Base-by-base conservation (phyloP, 306 rosid species). In the Lablab purpureus region DNA sequence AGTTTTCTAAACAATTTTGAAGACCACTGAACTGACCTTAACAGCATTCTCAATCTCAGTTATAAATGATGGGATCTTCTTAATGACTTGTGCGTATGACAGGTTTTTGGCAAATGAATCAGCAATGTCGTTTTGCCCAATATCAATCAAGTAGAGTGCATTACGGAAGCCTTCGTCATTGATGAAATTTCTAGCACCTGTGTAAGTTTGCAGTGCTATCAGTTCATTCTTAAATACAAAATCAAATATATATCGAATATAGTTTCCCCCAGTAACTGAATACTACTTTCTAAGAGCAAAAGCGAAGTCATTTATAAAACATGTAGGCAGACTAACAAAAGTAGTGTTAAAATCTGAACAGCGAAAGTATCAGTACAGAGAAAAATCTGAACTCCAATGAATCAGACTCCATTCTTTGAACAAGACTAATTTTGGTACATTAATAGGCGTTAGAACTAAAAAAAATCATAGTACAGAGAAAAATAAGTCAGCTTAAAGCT, bases 71-170 rank as follows among this genome's bases (percentile, higher is more conserved):
- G 99, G 98, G 58, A 94, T 86, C 79, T 66, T 91, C 84, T 83
- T 85, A 37, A 80, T 30, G 32, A 94, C 93, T 84, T 87, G 87
- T 0, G 50, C 84, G 9, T 80, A 88, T 5, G 99, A 82, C 12
- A 87, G 77, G 67, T 90, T 85, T 67, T 90, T 91, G 50, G 84
- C 28, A 72, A 94, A 94, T 45, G 97, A 86, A 81, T 91, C 90
- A 10, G 95, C 95, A 40, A 94, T 54, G 85, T 94, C 99, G 59
- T 94, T 94, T 85, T 94, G 99, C 9, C 99, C 99, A 19, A 94
- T 92, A 69, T 94, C 99, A 66, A 94, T 92, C 87, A 92, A 77
- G 89, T 94, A 94, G 50, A 94, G 97, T 21, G 97, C 99, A 59
- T 84, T 69, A 18, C 81, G 79, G 68, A 94, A 91, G 74, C 89